Conservation (phyloP, 2,329 filamentous ascomycete species). For the Blumeria hordei region DNA sequence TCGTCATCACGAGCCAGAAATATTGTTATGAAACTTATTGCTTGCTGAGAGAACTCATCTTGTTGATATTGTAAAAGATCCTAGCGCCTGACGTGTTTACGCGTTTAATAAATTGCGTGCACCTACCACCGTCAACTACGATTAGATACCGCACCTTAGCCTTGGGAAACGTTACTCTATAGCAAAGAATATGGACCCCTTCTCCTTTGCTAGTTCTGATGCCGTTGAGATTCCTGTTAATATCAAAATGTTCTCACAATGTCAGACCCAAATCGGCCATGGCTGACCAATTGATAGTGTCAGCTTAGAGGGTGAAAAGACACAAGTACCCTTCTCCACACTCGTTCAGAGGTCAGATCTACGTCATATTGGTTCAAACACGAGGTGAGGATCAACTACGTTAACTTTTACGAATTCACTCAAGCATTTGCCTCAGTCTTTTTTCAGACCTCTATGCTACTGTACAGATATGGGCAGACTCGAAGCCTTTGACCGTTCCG, state of each 20-base stretch:
- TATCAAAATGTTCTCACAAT: slow-evolving; percentile 30
- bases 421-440: slow-evolving; percentile 23
- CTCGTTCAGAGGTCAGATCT: slow-evolving; percentile 58
- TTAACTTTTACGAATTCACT: slow-evolving; percentile 5
- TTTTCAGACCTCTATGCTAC: slow-evolving; percentile 83
- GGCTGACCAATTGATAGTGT: slow-evolving; percentile 26
- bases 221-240: slow-evolving; percentile 51
- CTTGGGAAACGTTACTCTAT: no score
- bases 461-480: slow-evolving; percentile 83
- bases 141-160: no score
- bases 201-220: slow-evolving; percentile 81
- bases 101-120: no score
- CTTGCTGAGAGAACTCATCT: no score
- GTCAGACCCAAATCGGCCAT: not conserved
- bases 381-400: slow-evolving; percentile 26
- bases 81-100: no score
- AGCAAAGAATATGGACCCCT: slow-evolving; percentile 52
- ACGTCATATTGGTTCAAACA: slow-evolving; percentile 68
- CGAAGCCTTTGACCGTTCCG: slow-evolving; percentile 78
- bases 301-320: slow-evolving; percentile 56
- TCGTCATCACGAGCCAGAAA: no score
- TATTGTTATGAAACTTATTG: no score
- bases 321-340: slow-evolving; percentile 49
- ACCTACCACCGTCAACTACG: no score
- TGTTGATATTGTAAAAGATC: no score